A percentile compares a stretch with the other conserved stretches of the same genome.
phyloP scores from a whole-genome alignment of 2,329 filamentous ascomycete species.

The Drechmeria coniospora region DNA sequence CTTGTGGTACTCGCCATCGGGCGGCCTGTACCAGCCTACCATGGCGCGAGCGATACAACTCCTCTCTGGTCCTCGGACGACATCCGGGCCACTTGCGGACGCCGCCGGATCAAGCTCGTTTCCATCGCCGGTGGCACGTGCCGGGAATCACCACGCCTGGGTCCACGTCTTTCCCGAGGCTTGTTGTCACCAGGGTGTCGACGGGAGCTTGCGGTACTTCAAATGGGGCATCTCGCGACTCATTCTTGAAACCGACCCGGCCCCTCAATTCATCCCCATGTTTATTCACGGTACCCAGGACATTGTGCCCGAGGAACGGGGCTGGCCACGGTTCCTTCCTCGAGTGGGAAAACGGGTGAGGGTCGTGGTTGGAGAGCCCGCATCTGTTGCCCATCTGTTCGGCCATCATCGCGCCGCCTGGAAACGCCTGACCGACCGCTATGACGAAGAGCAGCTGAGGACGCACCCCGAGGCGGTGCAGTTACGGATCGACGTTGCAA shows the following conservation, averaged over 20 bases:
- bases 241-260: slow-evolving; percentile 76
- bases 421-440: slow-evolving; percentile 44
- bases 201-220: slow-evolving; percentile 80
- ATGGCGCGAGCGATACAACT: slow-evolving; percentile 74
- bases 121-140: slow-evolving; percentile 55
- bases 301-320: slow-evolving; percentile 73
- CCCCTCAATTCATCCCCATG: slow-evolving; percentile 81
- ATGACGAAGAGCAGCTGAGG: slow-evolving; percentile 29
- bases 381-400: slow-evolving; percentile 61
- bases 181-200: slow-evolving; percentile 74
- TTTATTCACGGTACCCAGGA: slow-evolving; percentile 84
- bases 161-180: slow-evolving; percentile 94
- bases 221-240: slow-evolving; percentile 92
- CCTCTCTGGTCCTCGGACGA: slow-evolving; percentile 41
- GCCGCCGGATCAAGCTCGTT: slow-evolving; percentile 49
- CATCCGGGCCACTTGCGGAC: slow-evolving; percentile 50
- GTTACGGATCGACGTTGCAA: slow-evolving; percentile 60
- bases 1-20: slow-evolving; percentile 57
- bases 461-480: slow-evolving; percentile 47
- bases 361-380: slow-evolving; percentile 63
- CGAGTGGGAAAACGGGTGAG: slow-evolving; percentile 54
- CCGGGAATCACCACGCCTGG: slow-evolving; percentile 61
- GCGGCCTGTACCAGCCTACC: slow-evolving; percentile 81
- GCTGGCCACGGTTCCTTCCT: slow-evolving; percentile 68
- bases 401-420: slow-evolving; percentile 62